phyloP scores from a whole-genome alignment of 139 green algal genomes.

The Astrephomene gubernaculifera region DNA sequence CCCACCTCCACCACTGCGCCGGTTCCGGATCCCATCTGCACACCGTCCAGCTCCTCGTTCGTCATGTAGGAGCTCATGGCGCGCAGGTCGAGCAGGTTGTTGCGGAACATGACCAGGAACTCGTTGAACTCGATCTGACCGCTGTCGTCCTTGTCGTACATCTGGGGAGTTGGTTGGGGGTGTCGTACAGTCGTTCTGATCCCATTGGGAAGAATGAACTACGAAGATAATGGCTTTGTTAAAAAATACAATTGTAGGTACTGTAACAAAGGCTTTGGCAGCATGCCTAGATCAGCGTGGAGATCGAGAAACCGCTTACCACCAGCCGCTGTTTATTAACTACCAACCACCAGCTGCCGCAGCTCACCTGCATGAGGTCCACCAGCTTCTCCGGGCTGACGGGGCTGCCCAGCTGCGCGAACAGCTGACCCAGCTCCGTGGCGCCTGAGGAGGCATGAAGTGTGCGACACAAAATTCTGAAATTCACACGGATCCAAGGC shows the following conservation, averaged over 20 bases:
- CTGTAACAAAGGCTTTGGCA: too few relatives aligned
- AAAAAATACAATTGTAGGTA: too few relatives aligned
- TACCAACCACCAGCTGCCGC: too few relatives aligned
- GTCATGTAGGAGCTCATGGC: conserved; percentile 41
- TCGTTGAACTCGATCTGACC: conserved; percentile 64
- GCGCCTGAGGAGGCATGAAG: conserved; percentile 56
- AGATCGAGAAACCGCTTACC: too few relatives aligned
- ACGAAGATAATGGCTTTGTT: too few relatives aligned
- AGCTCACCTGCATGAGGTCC: conserved; percentile 66
- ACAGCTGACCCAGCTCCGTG: conserved; percentile 65
- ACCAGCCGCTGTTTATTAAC: too few relatives aligned
- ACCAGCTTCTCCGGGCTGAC: conserved; percentile 58
- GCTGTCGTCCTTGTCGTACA: conserved; percentile 60
- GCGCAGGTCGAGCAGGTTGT: conserved; percentile 63
- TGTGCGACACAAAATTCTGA: too few relatives aligned
- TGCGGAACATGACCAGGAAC: conserved; percentile 70
- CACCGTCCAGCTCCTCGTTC: background rate
- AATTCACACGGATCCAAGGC: too few relatives aligned
- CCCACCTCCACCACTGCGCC: conserved; percentile 10
- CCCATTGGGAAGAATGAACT: too few relatives aligned
- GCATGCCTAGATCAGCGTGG: too few relatives aligned
- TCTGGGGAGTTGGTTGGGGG: background rate
- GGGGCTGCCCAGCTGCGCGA: conserved; percentile 54
- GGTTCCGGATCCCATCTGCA: too few relatives aligned
- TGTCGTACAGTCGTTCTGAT: too few relatives aligned